Evolutionary conservation across 2,329 filamentous ascomycete species (phyloP), one percentile per base, ranked within the genome.

Genomic region (Aspergillus quadrilineatus): DNA sequence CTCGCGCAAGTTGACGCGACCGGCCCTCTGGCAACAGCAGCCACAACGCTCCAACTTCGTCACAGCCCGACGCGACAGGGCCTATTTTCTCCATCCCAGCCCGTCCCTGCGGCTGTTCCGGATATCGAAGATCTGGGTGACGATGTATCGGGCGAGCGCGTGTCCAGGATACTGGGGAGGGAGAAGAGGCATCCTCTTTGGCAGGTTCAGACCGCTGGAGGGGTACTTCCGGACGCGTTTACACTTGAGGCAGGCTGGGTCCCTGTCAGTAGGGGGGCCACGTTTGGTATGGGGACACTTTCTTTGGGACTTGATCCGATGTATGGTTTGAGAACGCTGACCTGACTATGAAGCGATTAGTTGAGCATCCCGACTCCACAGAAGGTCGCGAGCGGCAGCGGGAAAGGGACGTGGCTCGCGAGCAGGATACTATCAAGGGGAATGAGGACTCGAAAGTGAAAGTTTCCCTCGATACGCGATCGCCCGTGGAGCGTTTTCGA

Each of bases 401-500:
- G 64, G 68, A 70, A 53, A 65, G 67, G 39, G 63, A 67, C 32
- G 53, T 64, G 44, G 55, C 54, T 57, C 61, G 66, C 14, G 67
- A 71, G 49, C 63, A 59, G 22, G 64, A 65, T 51, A 69, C 65
- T 66, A 66, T 60, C 3, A 50, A 58, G 10, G 45, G 8, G 14
- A 4, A 30, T 30, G 28, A 6, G 22, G 50, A 63, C 29, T 60
- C 53, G 15, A 62, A 50, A 12, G 36, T 60, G 2, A 65, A 66
- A 32, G 30, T 26, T 7, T 44, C 66, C 12, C 12, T 26, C 1
- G 82, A 86, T 67, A 71, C 70, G 7, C 77, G 81, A 58, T 80
- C 85, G 7, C 92, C 92, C 0, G 76, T 97, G 2, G 82, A 91
- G 60, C 85, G 89, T 34, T 96, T 96, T 66, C 87, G 92, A 37